Conservation (phyloP, 73 alveolate species). For the Tetrahymena borealis region DNA sequence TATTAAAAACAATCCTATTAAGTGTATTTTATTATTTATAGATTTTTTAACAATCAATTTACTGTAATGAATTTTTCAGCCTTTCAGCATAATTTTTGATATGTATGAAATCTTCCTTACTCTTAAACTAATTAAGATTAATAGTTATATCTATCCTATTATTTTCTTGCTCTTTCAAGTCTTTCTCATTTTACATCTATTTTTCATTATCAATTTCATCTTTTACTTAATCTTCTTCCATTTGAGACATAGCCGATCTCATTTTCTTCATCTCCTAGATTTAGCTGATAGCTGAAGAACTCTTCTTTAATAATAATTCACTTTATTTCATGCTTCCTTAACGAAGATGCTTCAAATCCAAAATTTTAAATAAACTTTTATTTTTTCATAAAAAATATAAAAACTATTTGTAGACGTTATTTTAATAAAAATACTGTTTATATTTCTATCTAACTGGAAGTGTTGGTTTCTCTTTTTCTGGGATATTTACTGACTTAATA, state of each 20-base stretch:
- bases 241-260: neutral
- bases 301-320: neutral
- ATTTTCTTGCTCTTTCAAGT: neutral
- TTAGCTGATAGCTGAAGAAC: neutral
- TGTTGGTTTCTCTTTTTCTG: conserved; percentile 15
- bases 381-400: neutral
- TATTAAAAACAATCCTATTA: neutral
- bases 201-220: neutral
- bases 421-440: neutral
- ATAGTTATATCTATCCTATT: neutral
- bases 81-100: conserved; percentile 1
- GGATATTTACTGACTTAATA: conserved; percentile 31
- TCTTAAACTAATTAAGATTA: neutral
- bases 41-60: neutral
- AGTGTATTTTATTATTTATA: neutral
- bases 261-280: neutral
- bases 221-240: neutral
- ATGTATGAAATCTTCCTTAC: neutral
- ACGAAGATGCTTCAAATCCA: conserved; percentile 11
- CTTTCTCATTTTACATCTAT: neutral
- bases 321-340: conserved; percentile 23
- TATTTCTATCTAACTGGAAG: conserved; percentile 29
- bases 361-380: neutral
- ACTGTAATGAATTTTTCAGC: neutral
- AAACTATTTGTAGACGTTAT: neutral